Evolutionary conservation across 805 yeast genomes (phyloP).

Genomic region (Candida germanica): DNA sequence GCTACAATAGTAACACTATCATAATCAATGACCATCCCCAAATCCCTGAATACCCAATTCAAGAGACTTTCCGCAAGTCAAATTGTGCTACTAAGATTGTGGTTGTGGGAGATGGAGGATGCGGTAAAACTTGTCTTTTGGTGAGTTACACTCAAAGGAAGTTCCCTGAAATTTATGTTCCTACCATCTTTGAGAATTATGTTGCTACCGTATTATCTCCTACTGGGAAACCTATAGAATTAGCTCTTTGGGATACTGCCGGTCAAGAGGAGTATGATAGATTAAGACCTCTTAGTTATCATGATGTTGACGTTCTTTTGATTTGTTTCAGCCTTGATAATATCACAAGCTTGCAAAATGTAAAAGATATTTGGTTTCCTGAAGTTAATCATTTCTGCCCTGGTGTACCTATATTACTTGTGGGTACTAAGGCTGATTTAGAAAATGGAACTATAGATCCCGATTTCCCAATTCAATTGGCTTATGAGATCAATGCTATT

Average conservation of each 20-base stretch:
- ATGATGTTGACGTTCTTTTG: conserved; percentile 72
- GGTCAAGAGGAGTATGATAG: conserved; percentile 87
- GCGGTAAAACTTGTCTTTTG: conserved; percentile 83
- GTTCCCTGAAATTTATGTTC: conserved; percentile 73
- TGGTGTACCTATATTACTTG: conserved; percentile 68
- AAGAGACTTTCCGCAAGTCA: conserved; percentile 21
- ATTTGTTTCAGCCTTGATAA: conserved; percentile 73
- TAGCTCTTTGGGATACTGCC: conserved; percentile 87
- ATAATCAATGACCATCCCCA: conserved; percentile 36
- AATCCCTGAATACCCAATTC: conserved; percentile 34
- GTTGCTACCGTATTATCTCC: conserved; percentile 59
- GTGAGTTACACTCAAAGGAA: conserved; percentile 64
- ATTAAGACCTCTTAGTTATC: conserved; percentile 72
- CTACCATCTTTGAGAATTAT: conserved; percentile 81
- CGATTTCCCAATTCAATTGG: conserved; percentile 50
- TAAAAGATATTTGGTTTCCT: conserved; percentile 82
- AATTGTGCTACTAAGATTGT: conserved; percentile 53
- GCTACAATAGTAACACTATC: conserved; percentile 13
- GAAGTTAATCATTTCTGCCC: conserved; percentile 84
- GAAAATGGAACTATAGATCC: conserved; percentile 30
- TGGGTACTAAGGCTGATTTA: conserved; percentile 81
- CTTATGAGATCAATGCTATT: conserved; percentile 61
- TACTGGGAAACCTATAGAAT: conserved; percentile 75
- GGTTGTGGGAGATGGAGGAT: conserved; percentile 86
- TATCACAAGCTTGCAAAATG: conserved; percentile 62